Evolutionary conservation across 208 protist genomes (phyloP).

Genomic region (Balamuthia mandrillaris): DNA sequence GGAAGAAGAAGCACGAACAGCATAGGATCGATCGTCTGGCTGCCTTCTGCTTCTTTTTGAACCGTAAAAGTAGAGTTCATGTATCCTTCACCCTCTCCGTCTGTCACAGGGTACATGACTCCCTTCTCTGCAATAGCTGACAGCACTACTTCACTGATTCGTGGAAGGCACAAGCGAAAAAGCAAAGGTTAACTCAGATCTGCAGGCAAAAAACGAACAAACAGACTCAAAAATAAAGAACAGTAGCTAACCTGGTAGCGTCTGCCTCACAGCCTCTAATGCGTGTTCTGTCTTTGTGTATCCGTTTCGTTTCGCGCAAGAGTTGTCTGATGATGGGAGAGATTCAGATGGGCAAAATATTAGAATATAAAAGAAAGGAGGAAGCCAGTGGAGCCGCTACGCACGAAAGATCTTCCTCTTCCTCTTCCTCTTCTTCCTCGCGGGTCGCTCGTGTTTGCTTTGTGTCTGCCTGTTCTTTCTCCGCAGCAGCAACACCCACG

Average conservation of each 20-base stretch:
- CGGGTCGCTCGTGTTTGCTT: neutral
- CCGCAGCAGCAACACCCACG: too few species aligned
- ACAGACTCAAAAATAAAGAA: neutral
- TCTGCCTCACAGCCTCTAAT: neutral
- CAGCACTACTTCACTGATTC: neutral
- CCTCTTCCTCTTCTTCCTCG: neutral
- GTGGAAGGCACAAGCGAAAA: too few species aligned
- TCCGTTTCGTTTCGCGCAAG: neutral
- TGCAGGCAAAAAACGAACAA: too few species aligned
- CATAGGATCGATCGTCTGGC: neutral
- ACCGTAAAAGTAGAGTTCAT: neutral
- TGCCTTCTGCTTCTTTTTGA: neutral
- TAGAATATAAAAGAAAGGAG: neutral
- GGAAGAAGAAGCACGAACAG: neutral
- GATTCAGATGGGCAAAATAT: neutral
- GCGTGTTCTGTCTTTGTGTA: neutral
- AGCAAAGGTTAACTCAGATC: too few species aligned
- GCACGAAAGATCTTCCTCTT: neutral
- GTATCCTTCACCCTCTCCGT: neutral
- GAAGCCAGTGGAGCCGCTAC: neutral
- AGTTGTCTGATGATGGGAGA: neutral
- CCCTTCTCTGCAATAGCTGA: neutral
- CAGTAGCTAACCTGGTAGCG: neutral
- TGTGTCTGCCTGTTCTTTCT: too few species aligned
- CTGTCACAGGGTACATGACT: neutral